Evolutionary conservation across 495 filamentous ascomycete genomes (phyloP), one percentile per base, ranked within the genome.

Genomic region (Xylaria longipes): DNA sequence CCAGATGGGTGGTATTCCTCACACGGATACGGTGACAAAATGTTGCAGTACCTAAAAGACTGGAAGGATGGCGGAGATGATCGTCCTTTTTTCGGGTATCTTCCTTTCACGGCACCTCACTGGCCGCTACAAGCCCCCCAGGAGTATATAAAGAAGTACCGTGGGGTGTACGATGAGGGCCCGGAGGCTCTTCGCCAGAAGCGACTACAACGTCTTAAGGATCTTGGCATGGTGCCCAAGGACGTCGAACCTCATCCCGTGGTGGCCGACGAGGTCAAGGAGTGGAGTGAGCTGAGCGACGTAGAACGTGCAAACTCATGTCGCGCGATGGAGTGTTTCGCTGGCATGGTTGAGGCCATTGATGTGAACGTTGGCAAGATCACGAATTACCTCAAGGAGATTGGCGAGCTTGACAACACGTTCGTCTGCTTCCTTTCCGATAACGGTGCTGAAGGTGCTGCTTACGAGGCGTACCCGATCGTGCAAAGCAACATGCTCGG

Each of bases 371-470:
- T 91, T n/a, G 88, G 88, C 48, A 87, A 87, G 71, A 84, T 91
- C 2, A 83, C 90, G 64, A 80, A 87, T 39, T 89, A 89, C 72
- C 84, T 90, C 6, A 80, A 85, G 52, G 79, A 82, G 48, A 91
- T 86, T 41, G 85, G 83, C 65, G 89, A 91, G 72, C 81, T 90
- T 0, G 87, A 91, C 74, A 90, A 91, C 76, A 90, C 89, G 7
- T 88, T 89, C 62, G 81, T 91, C 39, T 87, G 87, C 76, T 90
- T 90, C 82, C 86, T 91, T 82, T 88, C 86, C 35, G 88, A 91
- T 76, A 91, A 90, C 64, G 88, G 89, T 25, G 89, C 89, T 31
- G 89, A 91, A 72, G 89, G 88, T 33, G 87, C 86, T 20, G 86
- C 87, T n/a, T 89, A 89, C 74, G 88, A 91, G 71, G 88, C 89